Percentiles rank a stretch among this genome's conserved stretches.
Evolutionary conservation across 306 rosid species (phyloP).

Genomic region (Morella rubra): DNA sequence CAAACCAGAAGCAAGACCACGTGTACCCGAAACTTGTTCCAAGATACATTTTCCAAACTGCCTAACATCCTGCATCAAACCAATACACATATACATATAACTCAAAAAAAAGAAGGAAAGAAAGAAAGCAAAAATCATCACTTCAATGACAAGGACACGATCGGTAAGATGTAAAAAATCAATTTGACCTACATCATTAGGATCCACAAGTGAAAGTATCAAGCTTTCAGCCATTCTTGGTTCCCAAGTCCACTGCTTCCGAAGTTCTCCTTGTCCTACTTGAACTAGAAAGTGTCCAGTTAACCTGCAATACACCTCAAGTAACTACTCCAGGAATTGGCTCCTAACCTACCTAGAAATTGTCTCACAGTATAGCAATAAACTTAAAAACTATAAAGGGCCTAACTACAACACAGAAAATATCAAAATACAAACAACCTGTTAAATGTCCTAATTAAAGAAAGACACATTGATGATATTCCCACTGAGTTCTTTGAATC

Average conservation of each 20-base stretch:
- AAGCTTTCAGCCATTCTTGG: slow-evolving; percentile 89
- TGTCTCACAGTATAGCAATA: neutral
- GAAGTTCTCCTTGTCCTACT: slow-evolving; percentile 67
- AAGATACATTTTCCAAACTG: slow-evolving; percentile 86
- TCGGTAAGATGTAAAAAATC: slow-evolving; percentile 12
- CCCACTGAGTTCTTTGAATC: slow-evolving; percentile 68
- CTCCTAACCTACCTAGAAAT: neutral
- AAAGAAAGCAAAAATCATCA: slow-evolving; percentile 19
- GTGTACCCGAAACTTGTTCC: slow-evolving; percentile 80
- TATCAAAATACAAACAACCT: slow-evolving; percentile 51
- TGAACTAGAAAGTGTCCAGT: slow-evolving; percentile 73
- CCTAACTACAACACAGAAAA: slow-evolving; percentile 18
- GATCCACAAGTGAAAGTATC: slow-evolving; percentile 86
- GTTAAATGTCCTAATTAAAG: slow-evolving; percentile 63
- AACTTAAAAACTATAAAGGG: neutral
- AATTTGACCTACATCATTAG: slow-evolving; percentile 60
- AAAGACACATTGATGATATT: slow-evolving; percentile 66
- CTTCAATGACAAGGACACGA: slow-evolving; percentile 10
- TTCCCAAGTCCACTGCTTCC: slow-evolving; percentile 91
- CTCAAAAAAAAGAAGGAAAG: slow-evolving; percentile 17
- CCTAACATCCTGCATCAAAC: slow-evolving; percentile 60
- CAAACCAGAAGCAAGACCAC: slow-evolving; percentile 82
- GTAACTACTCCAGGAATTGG: slow-evolving; percentile 30
- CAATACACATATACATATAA: slow-evolving; percentile 22
- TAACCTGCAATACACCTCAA: slow-evolving; percentile 66